These are phyloP conservation scores for Monosporascus sp. DNA, from an alignment of 2,329 filamentous ascomycete species.

Conservation along the genomic window DNA sequence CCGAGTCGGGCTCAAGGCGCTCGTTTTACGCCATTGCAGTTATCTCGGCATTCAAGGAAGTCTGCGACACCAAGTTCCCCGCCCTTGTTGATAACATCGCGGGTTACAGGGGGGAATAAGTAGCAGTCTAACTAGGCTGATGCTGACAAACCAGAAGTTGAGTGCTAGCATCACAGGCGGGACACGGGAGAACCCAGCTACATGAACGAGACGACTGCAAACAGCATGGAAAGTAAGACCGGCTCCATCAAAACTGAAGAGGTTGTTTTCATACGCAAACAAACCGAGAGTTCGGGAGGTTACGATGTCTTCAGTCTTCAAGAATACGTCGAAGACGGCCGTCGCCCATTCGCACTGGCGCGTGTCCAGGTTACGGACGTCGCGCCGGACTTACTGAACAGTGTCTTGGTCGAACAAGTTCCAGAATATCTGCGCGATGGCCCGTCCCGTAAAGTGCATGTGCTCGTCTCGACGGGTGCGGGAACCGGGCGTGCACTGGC, in stretches of 20 bases:
- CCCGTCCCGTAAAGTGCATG: conserved; percentile 39
- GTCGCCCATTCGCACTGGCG: conserved; percentile 19
- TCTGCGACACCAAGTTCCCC: too few relatives aligned
- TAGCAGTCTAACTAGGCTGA: too few relatives aligned
- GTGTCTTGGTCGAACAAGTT: conserved; percentile 29
- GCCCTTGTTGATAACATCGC: too few relatives aligned
- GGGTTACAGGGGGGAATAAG: too few relatives aligned
- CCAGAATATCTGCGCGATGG: conserved; percentile 31
- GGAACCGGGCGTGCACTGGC: conserved; percentile 52
- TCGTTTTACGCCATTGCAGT: too few relatives aligned
- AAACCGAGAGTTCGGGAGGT: conserved; percentile 2
- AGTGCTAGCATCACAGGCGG: too few relatives aligned
- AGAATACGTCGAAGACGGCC: conserved; percentile 24
- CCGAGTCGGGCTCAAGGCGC: too few relatives aligned
- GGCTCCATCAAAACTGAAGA: conserved; percentile 22
- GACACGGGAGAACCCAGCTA: too few relatives aligned
- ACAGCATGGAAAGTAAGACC: not conserved
- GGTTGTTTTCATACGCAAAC: conserved; percentile 23
- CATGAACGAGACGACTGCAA: conserved; percentile 3
- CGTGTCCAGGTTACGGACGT: conserved; percentile 27
- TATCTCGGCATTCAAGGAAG: too few relatives aligned
- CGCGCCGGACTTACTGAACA: conserved; percentile 30
- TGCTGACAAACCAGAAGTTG: too few relatives aligned
- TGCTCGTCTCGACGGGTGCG: conserved; percentile 63
- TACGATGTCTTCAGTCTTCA: conserved; percentile 34